phyloP scores from a whole-genome alignment of 2,329 filamentous ascomycete species.

The Xylaria sp. region DNA sequence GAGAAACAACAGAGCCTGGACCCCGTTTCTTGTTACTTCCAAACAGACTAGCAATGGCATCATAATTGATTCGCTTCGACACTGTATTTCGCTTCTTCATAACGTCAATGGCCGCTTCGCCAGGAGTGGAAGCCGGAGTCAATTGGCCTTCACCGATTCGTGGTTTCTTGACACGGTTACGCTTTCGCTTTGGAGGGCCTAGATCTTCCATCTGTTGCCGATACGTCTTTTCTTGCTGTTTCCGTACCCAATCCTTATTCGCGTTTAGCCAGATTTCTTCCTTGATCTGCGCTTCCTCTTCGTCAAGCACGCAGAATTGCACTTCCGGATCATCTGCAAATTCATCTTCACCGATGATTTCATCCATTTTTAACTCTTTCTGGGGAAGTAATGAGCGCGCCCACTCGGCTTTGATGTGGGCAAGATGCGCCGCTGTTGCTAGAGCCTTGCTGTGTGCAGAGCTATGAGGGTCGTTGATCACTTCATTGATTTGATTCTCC shows the following conservation, averaged over 20 bases:
- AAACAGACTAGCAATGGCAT: slow-evolving; percentile 69
- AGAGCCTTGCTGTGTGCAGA: slow-evolving; percentile 67
- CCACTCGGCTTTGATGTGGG: slow-evolving; percentile 64
- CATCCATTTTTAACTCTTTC: slow-evolving; percentile 66
- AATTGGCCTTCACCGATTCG: slow-evolving; percentile 73
- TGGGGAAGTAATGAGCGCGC: slow-evolving; percentile 61
- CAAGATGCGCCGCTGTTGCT: slow-evolving; percentile 67
- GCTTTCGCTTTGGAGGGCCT: slow-evolving; percentile 66
- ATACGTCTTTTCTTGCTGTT: slow-evolving; percentile 85
- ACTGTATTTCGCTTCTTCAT: slow-evolving; percentile 72
- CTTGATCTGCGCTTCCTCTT: slow-evolving; percentile 82
- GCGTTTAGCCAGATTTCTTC: slow-evolving; percentile 94
- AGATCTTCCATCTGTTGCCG: slow-evolving; percentile 71
- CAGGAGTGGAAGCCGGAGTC: slow-evolving; percentile 73
- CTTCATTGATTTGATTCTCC: slow-evolving; percentile 76
- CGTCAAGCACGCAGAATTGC: slow-evolving; percentile 77
- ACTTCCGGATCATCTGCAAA: slow-evolving; percentile 94
- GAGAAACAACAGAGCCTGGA: slow-evolving; percentile 61
- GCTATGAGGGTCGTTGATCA: slow-evolving; percentile 71
- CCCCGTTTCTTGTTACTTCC: slow-evolving; percentile 58
- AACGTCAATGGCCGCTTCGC: slow-evolving; percentile 75
- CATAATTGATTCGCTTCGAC: slow-evolving; percentile 81
- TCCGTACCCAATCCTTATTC: slow-evolving; percentile 92
- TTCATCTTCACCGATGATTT: slow-evolving; percentile 80
- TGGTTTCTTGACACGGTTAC: slow-evolving; percentile 61